These are phyloP conservation scores for Diddensiella transvaalensis DNA, from an alignment of 805 yeast genomes.

Conservation along the genomic window DNA sequence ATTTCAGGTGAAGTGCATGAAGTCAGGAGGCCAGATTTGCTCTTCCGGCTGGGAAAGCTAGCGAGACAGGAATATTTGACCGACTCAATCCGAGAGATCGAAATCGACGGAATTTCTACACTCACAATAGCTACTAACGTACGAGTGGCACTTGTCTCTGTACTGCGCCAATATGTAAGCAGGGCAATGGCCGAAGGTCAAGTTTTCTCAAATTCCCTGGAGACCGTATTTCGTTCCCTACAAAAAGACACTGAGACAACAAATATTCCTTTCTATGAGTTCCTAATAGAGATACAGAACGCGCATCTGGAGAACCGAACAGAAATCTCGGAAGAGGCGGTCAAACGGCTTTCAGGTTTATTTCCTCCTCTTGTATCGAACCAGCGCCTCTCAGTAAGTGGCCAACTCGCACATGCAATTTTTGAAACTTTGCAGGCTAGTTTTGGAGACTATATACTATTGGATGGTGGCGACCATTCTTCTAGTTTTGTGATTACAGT, in stretches of 20 bases:
- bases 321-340: background rate
- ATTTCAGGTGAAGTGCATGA: conserved; percentile 11
- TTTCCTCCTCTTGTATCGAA: background rate
- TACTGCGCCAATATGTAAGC: background rate
- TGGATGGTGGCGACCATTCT: background rate
- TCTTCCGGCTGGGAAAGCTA: conserved; percentile 8
- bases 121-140: background rate
- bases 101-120: conserved; percentile 1
- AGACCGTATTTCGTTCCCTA: background rate
- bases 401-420: background rate
- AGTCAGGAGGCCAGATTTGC: conserved; percentile 6
- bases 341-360: background rate
- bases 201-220: background rate
- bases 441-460: background rate
- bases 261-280: conserved; percentile 17
- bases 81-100: background rate
- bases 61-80: background rate
- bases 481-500: background rate
- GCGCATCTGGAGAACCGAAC: background rate
- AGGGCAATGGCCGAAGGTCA: background rate
- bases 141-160: background rate
- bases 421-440: background rate
- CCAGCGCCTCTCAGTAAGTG: background rate
- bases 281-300: conserved; percentile 13
- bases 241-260: background rate